Conservation (phyloP, 202 grass and related monocot species). For the Hordeum pubiflorum region DNA sequence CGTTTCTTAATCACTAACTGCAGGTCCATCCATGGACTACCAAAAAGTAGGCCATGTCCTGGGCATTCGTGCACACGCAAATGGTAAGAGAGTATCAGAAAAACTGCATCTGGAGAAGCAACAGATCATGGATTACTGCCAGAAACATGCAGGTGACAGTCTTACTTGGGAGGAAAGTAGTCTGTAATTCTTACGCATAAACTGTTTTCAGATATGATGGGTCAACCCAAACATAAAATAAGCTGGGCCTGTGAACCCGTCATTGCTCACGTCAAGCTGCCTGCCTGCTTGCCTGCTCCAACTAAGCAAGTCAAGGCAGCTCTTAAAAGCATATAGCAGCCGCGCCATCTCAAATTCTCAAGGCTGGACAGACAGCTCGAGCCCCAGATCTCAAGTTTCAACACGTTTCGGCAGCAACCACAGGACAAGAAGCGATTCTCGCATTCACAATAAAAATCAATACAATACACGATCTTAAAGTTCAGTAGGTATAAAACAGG, state of each 20-base stretch:
- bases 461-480: slow-evolving; percentile 24
- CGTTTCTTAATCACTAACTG: too few species aligned
- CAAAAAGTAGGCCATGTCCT: not conserved
- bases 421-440: not conserved
- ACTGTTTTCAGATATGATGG: not conserved
- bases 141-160: too few species aligned
- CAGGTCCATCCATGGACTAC: not conserved
- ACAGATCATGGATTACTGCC: too few species aligned
- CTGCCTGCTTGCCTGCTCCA: not conserved
- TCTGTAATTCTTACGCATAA: not conserved
- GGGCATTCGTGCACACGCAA: too few species aligned
- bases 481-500: not conserved
- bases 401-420: not conserved
- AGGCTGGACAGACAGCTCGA: not conserved
- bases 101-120: too few species aligned
- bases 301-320: slow-evolving; percentile 1
- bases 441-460: slow-evolving; percentile 32
- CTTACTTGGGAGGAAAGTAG: too few species aligned
- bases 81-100: too few species aligned
- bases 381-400: not conserved
- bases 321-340: not conserved
- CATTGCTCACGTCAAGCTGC: slow-evolving; percentile 23
- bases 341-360: not conserved
- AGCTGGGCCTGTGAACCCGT: not conserved
- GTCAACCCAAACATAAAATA: slow-evolving; percentile 8